Base-by-base conservation (phyloP, 805 yeast genomes). In the Candida koratica region DNA sequence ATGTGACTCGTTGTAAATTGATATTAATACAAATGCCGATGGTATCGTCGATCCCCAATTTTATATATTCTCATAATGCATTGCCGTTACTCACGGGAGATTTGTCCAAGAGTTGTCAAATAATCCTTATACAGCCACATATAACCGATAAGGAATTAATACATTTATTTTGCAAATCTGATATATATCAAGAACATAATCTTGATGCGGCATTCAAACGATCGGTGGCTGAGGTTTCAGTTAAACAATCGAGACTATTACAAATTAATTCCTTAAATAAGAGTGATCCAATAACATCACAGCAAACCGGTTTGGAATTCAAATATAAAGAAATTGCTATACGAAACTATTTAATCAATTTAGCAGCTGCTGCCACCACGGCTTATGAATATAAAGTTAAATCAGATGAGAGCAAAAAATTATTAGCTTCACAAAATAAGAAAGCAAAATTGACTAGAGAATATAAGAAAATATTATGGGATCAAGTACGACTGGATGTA, bases 301-400 rank as follows among this genome's bases (percentile, higher is more conserved):
- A 43, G 28, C 65, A 58, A 42, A 39, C 58, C 5, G 56, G 41
- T 16, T 50, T 67, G 36, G 52, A 54, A 29, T 58, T 64, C 41
- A 57, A 62, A 32, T 69, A 57, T 37, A 68, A 64, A 49, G 66
- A 66, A 34, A 61, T 71, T 17, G 76, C 77, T 4, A 49, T 73
- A 19, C 49, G 76, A 34, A 72, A 73, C 51, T 73, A 69, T 42
- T 56, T 73, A 38, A 59, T 73, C n/a, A 73, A 73, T 49, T 52
- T 73, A 37, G 67, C 75, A 9, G 78, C 76, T 9, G 79, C 78
- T 4, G 70, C 76, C 6, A 72, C 76, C 28, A 73, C 79, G 0
- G 69, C 75, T 6, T 62, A 67, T 40, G 79, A 73, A 46, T 73
- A 69, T 48, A 65, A 70, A 42, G 44, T 63, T 30, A 60, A 61